Evolutionary conservation across 73 alveolate species (phyloP).

Genomic region (Effrenium voratum): DNA sequence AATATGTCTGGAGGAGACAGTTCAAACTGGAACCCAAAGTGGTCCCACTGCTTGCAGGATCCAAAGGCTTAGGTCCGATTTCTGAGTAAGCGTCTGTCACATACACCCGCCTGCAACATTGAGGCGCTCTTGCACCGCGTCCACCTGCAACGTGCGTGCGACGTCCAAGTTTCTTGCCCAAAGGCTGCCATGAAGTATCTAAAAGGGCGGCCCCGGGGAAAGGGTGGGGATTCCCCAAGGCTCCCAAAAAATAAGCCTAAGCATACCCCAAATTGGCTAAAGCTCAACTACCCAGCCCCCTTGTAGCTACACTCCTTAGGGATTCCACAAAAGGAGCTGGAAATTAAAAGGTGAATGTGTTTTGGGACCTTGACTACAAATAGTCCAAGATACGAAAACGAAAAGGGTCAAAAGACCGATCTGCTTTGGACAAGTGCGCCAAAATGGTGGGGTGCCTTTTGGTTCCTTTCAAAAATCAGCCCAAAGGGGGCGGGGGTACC

Average conservation of each 20-base stretch:
- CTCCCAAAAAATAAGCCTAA: not conserved
- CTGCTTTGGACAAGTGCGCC: no score
- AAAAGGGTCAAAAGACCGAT: no score
- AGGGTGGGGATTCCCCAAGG: not conserved
- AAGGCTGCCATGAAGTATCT: not conserved
- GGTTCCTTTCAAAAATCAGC: no score
- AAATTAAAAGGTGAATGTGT: no score
- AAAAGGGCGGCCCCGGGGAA: not conserved
- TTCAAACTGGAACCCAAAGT: not conserved
- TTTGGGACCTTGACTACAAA: no score
- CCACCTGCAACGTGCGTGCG: constrained; percentile 1
- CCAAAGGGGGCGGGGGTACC: no score
- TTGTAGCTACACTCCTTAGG: no score
- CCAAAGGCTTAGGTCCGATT: not conserved
- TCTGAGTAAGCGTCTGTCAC: not conserved
- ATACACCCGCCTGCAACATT: constrained; percentile 36
- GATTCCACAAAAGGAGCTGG: no score
- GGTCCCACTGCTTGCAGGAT: not conserved
- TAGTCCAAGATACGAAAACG: no score
- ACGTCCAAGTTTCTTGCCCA: not conserved
- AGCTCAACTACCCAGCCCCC: no score
- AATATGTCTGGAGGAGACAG: not conserved
- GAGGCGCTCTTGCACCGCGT: constrained; percentile 50
- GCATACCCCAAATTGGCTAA: no score
- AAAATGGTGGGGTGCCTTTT: no score